phyloP scores from a whole-genome alignment of 1,284 basidiomycete genomes.

The Sphaerobolus stellatus region DNA sequence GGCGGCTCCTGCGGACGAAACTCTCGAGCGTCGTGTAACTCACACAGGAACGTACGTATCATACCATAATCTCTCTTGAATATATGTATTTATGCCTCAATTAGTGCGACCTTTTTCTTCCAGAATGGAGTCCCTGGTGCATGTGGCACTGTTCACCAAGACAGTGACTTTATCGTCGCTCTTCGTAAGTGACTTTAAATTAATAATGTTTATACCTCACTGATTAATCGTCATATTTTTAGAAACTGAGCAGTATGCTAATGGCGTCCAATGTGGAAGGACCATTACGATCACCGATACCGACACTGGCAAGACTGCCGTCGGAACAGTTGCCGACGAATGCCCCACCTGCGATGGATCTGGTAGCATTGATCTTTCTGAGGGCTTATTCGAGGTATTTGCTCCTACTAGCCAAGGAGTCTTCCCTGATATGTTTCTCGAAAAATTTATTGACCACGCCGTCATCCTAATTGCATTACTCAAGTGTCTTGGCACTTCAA shows the following conservation, averaged over 20 bases:
- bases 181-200: slow-evolving; percentile 8
- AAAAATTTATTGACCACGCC: too few species aligned
- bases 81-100: too few species aligned
- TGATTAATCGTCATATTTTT: background rate
- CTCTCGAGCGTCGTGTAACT: too few species aligned
- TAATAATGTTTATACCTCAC: background rate
- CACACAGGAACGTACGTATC: too few species aligned
- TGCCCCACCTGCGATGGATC: slow-evolving; percentile 77
- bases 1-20: too few species aligned
- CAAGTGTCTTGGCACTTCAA: too few species aligned
- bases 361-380: slow-evolving; percentile 80
- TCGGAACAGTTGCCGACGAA: slow-evolving; percentile 69
- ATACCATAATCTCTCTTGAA: too few species aligned
- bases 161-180: slow-evolving; percentile 40
- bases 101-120: slow-evolving; percentile 24
- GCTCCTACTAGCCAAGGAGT: slow-evolving; percentile 53
- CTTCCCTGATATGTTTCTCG: background rate
- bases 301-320: slow-evolving; percentile 54
- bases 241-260: slow-evolving; percentile 5
- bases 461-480: too few species aligned
- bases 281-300: slow-evolving; percentile 64
- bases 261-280: slow-evolving; percentile 51
- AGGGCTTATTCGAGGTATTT: slow-evolving; percentile 66
- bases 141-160: slow-evolving; percentile 39
- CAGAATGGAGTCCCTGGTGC: slow-evolving; percentile 33